Percentiles rank a stretch among this genome's conserved stretches.
These are phyloP conservation scores for Gloeophyllum trabeum DNA, from an alignment of 768 basidiomycete genomes.

Conservation along the genomic window DNA sequence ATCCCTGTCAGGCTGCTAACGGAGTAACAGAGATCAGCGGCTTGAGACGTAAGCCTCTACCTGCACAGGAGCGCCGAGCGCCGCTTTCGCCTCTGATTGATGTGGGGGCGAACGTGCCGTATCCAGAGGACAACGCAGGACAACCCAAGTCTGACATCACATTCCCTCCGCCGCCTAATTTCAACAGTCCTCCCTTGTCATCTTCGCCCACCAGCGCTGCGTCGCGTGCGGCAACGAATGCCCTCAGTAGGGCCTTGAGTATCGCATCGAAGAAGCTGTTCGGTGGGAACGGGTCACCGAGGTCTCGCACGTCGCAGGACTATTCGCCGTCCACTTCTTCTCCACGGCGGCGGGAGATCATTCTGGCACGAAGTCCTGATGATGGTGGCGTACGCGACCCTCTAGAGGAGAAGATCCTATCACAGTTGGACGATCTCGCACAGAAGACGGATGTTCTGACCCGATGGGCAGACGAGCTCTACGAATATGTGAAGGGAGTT, in stretches of 20 bases:
- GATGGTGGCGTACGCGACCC: slow-evolving; percentile 43
- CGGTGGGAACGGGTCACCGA: slow-evolving; percentile 34
- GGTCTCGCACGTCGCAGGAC: slow-evolving; percentile 24
- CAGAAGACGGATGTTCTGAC: slow-evolving; percentile 94
- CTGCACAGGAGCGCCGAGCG: slow-evolving; percentile 38
- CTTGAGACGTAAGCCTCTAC: slow-evolving; percentile 45
- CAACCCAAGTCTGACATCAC: slow-evolving; percentile 31
- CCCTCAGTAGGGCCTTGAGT: slow-evolving; percentile 68
- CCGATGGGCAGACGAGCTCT: slow-evolving; percentile 93
- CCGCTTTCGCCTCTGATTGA: slow-evolving; percentile 37
- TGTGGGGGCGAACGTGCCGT: no score
- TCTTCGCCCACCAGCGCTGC: slow-evolving; percentile 53
- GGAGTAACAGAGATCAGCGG: slow-evolving; percentile 47
- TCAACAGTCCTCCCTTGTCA: slow-evolving; percentile 41
- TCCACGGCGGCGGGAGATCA: slow-evolving; percentile 19
- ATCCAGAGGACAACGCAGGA: slow-evolving; percentile 9
- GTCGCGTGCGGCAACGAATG: slow-evolving; percentile 57
- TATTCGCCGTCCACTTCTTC: slow-evolving; percentile 45
- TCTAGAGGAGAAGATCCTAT: slow-evolving; percentile 77
- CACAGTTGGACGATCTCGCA: slow-evolving; percentile 74
- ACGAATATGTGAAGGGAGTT: slow-evolving; percentile 75
- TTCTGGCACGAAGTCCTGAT: slow-evolving; percentile 15
- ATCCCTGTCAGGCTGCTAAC: no score
- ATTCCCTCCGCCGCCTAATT: slow-evolving; percentile 56
- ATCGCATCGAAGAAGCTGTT: slow-evolving; percentile 78